Percentiles rank a stretch among this genome's conserved stretches.
Evolutionary conservation across 352 stramenopile genomes (phyloP).

Genomic region (Phytophthora pluvialis): DNA sequence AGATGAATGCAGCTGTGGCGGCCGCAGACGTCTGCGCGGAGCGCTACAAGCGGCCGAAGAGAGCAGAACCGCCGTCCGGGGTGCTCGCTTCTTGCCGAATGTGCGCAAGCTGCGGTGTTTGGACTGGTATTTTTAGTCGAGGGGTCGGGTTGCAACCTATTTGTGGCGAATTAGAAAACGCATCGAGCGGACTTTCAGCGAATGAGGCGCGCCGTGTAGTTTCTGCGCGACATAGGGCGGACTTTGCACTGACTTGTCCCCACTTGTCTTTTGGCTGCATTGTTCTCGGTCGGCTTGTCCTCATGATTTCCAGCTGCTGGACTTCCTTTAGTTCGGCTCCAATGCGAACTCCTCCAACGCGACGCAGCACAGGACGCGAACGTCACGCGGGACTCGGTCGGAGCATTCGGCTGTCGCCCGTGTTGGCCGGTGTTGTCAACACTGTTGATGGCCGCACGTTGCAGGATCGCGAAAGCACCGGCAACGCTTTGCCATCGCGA

Average conservation of each 20-base stretch:
- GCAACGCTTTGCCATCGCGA: conserved; percentile 19
- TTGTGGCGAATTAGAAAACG: conserved; percentile 24
- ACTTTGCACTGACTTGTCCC: conserved; percentile 38
- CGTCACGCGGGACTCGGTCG: not conserved
- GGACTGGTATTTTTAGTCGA: conserved; percentile 33
- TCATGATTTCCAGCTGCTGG: not conserved
- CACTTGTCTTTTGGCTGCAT: conserved; percentile 6
- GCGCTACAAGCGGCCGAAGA: conserved; percentile 25
- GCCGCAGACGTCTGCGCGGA: conserved; percentile 3
- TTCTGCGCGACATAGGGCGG: conserved; percentile 25
- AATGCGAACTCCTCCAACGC: too few relatives aligned
- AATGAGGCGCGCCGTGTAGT: not conserved
- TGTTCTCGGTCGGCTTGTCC: too few relatives aligned
- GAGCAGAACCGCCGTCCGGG: conserved; percentile 16
- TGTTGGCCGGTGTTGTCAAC: too few relatives aligned
- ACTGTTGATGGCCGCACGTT: too few relatives aligned
- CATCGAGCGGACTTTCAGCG: conserved; percentile 3
- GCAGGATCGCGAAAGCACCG: conserved; percentile 17
- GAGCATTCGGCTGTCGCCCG: not conserved
- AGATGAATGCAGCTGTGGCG: conserved; percentile 8
- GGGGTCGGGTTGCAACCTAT: not conserved
- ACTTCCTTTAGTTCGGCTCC: not conserved
- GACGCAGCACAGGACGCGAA: not conserved
- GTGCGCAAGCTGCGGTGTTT: conserved; percentile 22
- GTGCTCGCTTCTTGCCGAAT: conserved; percentile 15